phyloP scores from a whole-genome alignment of 2,329 filamentous ascomycete species.

The Colletotrichum agaves region DNA sequence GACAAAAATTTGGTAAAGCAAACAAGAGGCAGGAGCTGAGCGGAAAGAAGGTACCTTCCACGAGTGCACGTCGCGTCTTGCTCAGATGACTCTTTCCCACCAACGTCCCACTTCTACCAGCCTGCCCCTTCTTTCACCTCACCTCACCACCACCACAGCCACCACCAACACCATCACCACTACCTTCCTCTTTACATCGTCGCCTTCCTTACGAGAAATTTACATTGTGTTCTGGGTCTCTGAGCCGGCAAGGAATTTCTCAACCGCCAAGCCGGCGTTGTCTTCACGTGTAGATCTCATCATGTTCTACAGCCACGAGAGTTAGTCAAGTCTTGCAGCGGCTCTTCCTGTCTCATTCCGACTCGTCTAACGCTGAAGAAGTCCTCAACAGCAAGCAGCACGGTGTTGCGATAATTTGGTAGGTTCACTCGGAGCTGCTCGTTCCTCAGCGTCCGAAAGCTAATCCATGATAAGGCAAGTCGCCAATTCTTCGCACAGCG shows the following conservation, averaged over 20 bases:
- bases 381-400: conserved; percentile 87
- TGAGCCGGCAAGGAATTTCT: background rate
- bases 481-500: conserved; percentile 80
- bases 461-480: conserved; percentile 74
- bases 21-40: no score
- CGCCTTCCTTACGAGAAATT: background rate
- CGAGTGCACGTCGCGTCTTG: no score
- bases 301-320: conserved; percentile 98
- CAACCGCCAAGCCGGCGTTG: conserved; percentile 8
- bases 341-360: background rate
- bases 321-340: conserved; percentile 61
- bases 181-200: background rate
- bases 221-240: background rate
- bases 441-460: background rate
- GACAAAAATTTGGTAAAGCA: no score
- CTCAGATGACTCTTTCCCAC: background rate
- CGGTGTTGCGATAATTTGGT: conserved; percentile 97
- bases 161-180: background rate
- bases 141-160: background rate
- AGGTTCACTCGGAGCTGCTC: conserved; percentile 44
- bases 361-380: conserved; percentile 48
- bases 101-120: background rate
- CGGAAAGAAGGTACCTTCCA: no score
- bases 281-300: conserved; percentile 34
- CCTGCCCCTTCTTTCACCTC: background rate